These are phyloP conservation scores for Nematocida displodere DNA, from an alignment of 371 early-diverging fungal species.

Conservation along the genomic window DNA sequence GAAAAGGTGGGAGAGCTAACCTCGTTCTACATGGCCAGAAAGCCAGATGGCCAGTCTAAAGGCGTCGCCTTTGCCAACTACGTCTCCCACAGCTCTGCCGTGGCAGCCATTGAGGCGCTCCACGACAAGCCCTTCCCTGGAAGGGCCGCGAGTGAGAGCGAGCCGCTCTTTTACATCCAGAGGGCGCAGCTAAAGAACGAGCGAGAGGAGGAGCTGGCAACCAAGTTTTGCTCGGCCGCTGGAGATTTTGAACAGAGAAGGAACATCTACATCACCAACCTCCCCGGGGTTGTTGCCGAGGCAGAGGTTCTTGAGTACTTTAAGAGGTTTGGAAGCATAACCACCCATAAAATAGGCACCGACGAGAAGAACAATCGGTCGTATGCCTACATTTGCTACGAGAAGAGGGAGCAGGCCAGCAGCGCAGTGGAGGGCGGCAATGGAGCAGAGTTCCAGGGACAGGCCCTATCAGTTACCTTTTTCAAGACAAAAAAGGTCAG, in stretches of 20 bases:
- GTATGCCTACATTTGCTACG: slow-evolving; percentile 63
- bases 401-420: slow-evolving; percentile 59
- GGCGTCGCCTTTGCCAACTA: slow-evolving; percentile 98
- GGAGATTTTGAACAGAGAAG: slow-evolving; percentile 63
- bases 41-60: slow-evolving; percentile 69
- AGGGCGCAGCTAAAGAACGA: slow-evolving; percentile 96
- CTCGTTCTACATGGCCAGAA: slow-evolving; percentile 57
- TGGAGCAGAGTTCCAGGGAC: slow-evolving; percentile 55
- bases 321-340: slow-evolving; percentile 70
- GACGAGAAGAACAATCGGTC: slow-evolving; percentile 49
- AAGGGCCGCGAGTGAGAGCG: slow-evolving; percentile 68
- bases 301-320: slow-evolving; percentile 77
- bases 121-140: slow-evolving; percentile 88
- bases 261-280: slow-evolving; percentile 94
- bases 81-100: slow-evolving; percentile 84
- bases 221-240: slow-evolving; percentile 1
- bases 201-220: slow-evolving; percentile 89
- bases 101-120: slow-evolving; percentile 86
- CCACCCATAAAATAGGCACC: slow-evolving; percentile 47
- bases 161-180: slow-evolving; percentile 74
- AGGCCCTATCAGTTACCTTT: slow-evolving; percentile 52
- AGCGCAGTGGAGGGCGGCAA: slow-evolving; percentile 61
- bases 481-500: slow-evolving; percentile 63
- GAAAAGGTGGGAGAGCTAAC: slow-evolving; percentile 61
- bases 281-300: slow-evolving; percentile 73